These are phyloP conservation scores for Lecanosticta acicola DNA, from an alignment of 2,329 filamentous ascomycete species.

Conservation along the genomic window DNA sequence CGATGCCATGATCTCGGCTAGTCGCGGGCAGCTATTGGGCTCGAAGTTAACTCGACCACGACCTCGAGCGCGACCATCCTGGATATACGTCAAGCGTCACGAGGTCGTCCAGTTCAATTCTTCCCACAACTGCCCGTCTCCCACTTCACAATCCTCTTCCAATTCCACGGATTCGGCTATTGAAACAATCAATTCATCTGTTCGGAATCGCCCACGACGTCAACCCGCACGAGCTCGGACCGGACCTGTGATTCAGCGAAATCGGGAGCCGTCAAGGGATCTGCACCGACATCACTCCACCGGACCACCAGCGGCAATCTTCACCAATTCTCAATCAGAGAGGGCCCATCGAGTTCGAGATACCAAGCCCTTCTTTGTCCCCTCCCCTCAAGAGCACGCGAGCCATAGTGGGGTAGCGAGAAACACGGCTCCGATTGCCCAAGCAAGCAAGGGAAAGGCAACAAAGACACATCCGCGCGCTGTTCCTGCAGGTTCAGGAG, in stretches of 20 bases:
- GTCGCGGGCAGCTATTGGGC: background rate
- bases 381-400: background rate
- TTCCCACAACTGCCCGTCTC: too few species aligned
- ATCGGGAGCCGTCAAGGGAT: background rate
- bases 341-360: background rate
- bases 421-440: too few species aligned
- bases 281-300: background rate
- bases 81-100: background rate
- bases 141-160: background rate
- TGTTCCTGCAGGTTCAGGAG: slow-evolving; percentile 2
- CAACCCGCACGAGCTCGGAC: background rate
- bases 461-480: background rate
- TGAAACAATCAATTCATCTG: background rate
- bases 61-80: background rate
- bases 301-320: background rate
- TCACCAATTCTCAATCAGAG: background rate
- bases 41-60: background rate
- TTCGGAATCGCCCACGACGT: background rate
- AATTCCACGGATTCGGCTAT: background rate
- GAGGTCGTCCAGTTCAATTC: background rate
- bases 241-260: background rate
- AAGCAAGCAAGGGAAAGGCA: background rate
- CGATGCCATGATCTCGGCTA: background rate
- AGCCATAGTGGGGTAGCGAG: background rate
- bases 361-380: background rate